Base-by-base conservation (phyloP, 768 basidiomycete species). In the Suillus clintonianus region DNA sequence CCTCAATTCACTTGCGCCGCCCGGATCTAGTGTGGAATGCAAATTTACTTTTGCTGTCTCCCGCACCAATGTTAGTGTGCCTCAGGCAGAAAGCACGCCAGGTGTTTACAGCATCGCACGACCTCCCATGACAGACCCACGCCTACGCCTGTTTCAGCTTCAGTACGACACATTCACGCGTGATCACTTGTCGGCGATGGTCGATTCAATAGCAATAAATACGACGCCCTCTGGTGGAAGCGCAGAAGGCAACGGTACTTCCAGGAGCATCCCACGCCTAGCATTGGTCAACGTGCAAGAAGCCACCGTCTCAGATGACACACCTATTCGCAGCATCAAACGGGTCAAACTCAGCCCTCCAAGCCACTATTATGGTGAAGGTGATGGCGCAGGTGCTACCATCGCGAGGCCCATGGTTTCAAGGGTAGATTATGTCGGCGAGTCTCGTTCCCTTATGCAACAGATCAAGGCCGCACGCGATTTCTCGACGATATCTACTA, bases 101-200 rank as follows among this genome's bases (percentile, higher is more conserved):
- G 68, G 69, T 39, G 36, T 43, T 7, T 64, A 68, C 62, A 68
- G 64, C 61, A 56, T 45, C 42, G 66, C 62, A 36, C 77, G 71
- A 59, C 70, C 71, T 32, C 81, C 82, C 24, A 68, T 72, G 32
- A 90, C 88, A 32, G 92, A 94, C 71, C 88, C 92, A 3, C 88
- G 89, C 34, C 84, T 95, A 13, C 88, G 90, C 14, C 83, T 98
- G 42, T 98, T 99, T 78, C 91, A 95, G 71, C 92, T 95, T 59
- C 89, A 94, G 67, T 99, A 98, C 71, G 97, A 99, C 75, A 98
- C 97, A 0, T 96, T 92, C 72, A 99, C 97, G 1, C 87, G 95
- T 50, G 92, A 97, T 24, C 94, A 97, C 72, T 86, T 99, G 48
- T 94, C 94, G 3, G 94, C 92, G 0, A 86, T 99, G 78, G 95